Conservation (phyloP, 352 stramenopile species). For the Phytophthora kernoviae region DNA sequence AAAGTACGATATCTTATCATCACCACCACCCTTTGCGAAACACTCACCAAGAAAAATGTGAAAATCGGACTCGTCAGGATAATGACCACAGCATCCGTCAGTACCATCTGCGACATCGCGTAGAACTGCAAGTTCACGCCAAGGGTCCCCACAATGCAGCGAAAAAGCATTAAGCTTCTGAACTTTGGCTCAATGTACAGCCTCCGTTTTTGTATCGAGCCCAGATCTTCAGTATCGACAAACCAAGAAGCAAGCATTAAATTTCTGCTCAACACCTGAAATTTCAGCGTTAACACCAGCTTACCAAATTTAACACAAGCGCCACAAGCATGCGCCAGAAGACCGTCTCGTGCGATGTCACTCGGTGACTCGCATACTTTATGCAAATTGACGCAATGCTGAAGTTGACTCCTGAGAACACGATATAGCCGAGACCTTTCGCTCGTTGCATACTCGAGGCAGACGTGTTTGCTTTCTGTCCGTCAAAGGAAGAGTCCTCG, state of each 20-base stretch:
- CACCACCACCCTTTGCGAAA: not conserved
- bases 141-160: conserved; percentile 57
- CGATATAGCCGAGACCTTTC: conserved; percentile 49
- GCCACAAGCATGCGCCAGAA: conserved; percentile 67
- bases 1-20: too few species aligned
- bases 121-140: conserved; percentile 64
- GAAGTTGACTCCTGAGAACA: conserved; percentile 60
- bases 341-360: conserved; percentile 64
- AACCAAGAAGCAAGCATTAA: not conserved
- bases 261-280: not conserved
- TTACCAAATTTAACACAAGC: conserved; percentile 55
- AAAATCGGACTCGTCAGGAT: conserved; percentile 65
- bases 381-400: conserved; percentile 69
- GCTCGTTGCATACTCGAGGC: conserved; percentile 31
- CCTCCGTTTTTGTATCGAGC: conserved; percentile 42
- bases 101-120: conserved; percentile 71
- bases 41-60: conserved; percentile 60
- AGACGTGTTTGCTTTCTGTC: not conserved
- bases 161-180: conserved; percentile 48
- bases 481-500: not conserved
- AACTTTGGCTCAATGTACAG: conserved; percentile 41
- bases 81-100: conserved; percentile 70
- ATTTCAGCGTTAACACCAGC: conserved; percentile 3
- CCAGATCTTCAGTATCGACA: conserved; percentile 26
- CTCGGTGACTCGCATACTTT: conserved; percentile 56